Base-by-base conservation (phyloP, 192 early-diverging fungal species). In the Coemansia sp. region DNA sequence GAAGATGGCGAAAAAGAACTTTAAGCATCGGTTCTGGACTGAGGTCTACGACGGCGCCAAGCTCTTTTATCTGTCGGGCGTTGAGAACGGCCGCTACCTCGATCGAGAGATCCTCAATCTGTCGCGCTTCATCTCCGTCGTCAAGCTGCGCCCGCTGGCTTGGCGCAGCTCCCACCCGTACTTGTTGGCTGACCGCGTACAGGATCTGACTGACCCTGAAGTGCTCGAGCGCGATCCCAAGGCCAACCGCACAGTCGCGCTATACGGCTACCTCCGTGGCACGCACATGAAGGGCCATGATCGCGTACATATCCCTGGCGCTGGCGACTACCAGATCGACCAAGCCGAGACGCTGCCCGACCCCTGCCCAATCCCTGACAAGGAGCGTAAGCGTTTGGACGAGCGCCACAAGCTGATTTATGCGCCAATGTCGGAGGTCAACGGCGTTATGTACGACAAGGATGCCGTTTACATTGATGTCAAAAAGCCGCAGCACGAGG, bases 11-110 rank as follows among this genome's bases (percentile, higher is more conserved):
- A 98, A 98, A 79, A 98, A 97, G 85, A 78, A 86, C 67, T 85
- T 99, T 63, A 99, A 99, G 88, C 95, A 97, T 46, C 91, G 98
- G 72, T 99, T 99, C 86, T 99, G 98, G 98, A 97, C 98, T n/a
- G 98, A 99, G 74, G 98, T 98, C 63, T 97, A 99, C 77, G 92
- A 99, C 68, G 98, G 98, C 21, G 98, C 98, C 62, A 99, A 99
- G 82, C 84, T 99, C 16, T 99, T 99, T 68, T 98, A 98, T 70
- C 84, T 99, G n/a, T 94, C 94, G 4, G 96, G 98, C 28, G 85
- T 98, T 23, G 93, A 97, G 79, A 95, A 98, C 70, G 95, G 94
- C 38, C 88, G 89, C 40, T 99, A 99, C 75, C 87, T 92, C 30
- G 95, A 97, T 71, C 91, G 89, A 71, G 98, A 99, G 73, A 88